A percentile compares a stretch with the other conserved stretches of the same genome.
Evolutionary conservation across 805 yeast species (phyloP).

Genomic region (Starmera dryadoides): DNA sequence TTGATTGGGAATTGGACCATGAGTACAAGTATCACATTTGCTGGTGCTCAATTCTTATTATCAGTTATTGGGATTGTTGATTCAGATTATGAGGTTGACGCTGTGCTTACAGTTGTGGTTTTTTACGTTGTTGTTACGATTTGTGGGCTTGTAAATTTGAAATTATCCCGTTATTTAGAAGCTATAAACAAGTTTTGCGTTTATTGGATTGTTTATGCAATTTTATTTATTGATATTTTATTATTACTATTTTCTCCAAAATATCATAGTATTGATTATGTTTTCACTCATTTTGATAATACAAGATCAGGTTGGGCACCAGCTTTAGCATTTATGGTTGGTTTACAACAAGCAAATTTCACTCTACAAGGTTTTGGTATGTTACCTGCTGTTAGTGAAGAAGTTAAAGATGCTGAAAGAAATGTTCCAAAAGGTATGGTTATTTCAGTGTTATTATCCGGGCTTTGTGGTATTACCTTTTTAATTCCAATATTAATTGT

Average conservation of each 20-base stretch:
- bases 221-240: conserved; percentile 57
- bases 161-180: conserved; percentile 53
- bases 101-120: conserved; percentile 46
- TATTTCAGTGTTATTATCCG: conserved; percentile 55
- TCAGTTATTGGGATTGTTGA: conserved; percentile 59
- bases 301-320: conserved; percentile 72
- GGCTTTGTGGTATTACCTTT: conserved; percentile 64
- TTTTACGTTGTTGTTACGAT: conserved; percentile 48
- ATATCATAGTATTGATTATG: conserved; percentile 51
- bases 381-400: conserved; percentile 77
- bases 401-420: conserved; percentile 67
- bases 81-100: conserved; percentile 49
- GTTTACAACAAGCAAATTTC: conserved; percentile 71
- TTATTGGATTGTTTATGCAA: conserved; percentile 70
- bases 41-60: conserved; percentile 68
- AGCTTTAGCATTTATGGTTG: conserved; percentile 64
- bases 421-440: conserved; percentile 71
- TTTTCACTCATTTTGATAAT: conserved; percentile 63
- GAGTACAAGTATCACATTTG: conserved; percentile 65
- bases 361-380: conserved; percentile 81
- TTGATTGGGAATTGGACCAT: conserved; percentile 74
- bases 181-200: conserved; percentile 60
- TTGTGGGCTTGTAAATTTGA: conserved; percentile 58
- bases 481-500: conserved; percentile 66
- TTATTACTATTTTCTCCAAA: conserved; percentile 48